Percentiles rank a stretch among this genome's conserved stretches.
Evolutionary conservation across 2,329 filamentous ascomycete genomes (phyloP).

Genomic region (Claviceps spartinae): DNA sequence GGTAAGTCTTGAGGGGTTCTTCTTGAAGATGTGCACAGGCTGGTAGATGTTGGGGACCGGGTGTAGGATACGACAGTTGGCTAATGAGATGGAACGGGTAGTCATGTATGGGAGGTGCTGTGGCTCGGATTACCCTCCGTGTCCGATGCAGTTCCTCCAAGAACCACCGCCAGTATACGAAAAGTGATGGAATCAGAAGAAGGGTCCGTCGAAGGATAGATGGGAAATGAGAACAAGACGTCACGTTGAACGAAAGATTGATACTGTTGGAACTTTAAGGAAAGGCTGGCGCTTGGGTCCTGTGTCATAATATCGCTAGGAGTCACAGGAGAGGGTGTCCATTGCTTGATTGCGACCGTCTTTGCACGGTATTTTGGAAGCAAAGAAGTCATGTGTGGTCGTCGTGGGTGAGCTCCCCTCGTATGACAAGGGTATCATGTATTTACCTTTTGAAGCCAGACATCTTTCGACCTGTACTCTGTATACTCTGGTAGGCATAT

Average conservation of each 20-base stretch:
- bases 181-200: slow-evolving; percentile 4
- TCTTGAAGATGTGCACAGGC: neutral
- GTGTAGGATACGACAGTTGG: too few relatives aligned
- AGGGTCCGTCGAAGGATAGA: neutral
- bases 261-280: too few relatives aligned
- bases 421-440: neutral
- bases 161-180: slow-evolving; percentile 25
- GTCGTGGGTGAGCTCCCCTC: neutral
- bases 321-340: too few relatives aligned
- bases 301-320: too few relatives aligned
- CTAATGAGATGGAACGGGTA: slow-evolving; percentile 5
- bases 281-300: too few relatives aligned
- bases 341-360: neutral
- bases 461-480: too few relatives aligned
- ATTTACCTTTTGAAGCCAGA: too few relatives aligned
- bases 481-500: too few relatives aligned
- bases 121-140: slow-evolving; percentile 18
- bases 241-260: neutral
- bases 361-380: neutral
- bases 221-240: neutral
- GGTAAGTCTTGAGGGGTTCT: slow-evolving; percentile 11
- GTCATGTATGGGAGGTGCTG: slow-evolving; percentile 23
- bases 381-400: neutral
- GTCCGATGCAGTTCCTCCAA: slow-evolving; percentile 24
- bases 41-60: neutral